Evolutionary conservation across 2,329 filamentous ascomycete genomes (phyloP).

Genomic region (Colletotrichum magnum): DNA sequence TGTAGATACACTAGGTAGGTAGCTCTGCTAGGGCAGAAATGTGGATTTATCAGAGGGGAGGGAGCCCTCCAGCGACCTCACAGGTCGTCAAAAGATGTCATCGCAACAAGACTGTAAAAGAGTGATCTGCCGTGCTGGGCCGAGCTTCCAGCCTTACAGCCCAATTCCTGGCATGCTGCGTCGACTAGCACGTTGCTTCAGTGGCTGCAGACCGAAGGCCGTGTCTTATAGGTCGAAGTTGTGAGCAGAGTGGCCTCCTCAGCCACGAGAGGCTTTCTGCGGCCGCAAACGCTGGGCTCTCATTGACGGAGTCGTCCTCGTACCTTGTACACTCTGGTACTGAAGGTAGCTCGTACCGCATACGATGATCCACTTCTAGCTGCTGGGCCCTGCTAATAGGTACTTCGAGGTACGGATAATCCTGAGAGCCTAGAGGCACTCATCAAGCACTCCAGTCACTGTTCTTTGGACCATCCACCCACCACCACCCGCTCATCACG

Average conservation of each 20-base stretch:
- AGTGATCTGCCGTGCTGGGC: not conserved
- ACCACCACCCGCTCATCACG: constrained; percentile 23
- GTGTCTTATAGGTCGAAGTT: not conserved
- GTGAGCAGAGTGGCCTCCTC: constrained; percentile 20
- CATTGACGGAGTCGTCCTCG: too few species aligned
- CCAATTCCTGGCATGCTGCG: not conserved
- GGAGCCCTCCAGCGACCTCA: not conserved
- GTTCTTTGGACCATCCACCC: constrained; percentile 2
- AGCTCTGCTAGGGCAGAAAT: too few species aligned
- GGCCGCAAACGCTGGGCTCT: too few species aligned
- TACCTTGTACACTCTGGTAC: too few species aligned
- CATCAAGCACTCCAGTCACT: not conserved
- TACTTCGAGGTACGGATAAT: too few species aligned
- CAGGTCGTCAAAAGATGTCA: not conserved
- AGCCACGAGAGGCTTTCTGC: constrained; percentile 22
- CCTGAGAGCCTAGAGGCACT: constrained; percentile 4
- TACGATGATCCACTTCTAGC: constrained; percentile 8
- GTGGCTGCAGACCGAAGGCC: constrained; percentile 1
- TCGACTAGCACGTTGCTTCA: not conserved
- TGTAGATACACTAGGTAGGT: too few species aligned
- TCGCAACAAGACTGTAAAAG: not conserved
- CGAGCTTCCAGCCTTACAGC: not conserved
- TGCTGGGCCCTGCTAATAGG: not conserved
- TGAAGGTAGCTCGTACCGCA: not conserved
- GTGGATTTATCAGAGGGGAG: not conserved